A percentile compares a stretch with the other conserved stretches of the same genome.
phyloP scores from a whole-genome alignment of 495 filamentous ascomycete species.

The Rhypophila decipiens region DNA sequence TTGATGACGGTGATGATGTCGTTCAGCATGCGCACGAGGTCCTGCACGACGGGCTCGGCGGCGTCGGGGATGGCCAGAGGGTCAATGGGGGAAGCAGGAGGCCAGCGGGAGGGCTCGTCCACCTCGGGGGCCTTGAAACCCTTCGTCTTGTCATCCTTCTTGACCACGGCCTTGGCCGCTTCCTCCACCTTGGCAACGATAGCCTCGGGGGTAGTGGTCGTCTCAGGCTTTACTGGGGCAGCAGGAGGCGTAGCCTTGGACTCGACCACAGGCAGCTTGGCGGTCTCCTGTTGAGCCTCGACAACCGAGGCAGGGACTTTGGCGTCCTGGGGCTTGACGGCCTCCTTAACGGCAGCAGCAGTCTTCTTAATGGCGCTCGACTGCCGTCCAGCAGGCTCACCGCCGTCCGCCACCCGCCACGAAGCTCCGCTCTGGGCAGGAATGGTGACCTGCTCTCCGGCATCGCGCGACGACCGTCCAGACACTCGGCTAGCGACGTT shows the following conservation, averaged over 20 bases:
- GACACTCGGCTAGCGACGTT: slow-evolving; percentile 49
- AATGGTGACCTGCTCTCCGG: slow-evolving; percentile 71
- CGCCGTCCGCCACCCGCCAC: slow-evolving; percentile 62
- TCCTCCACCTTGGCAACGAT: slow-evolving; percentile 8
- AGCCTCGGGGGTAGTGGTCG: slow-evolving; percentile 5
- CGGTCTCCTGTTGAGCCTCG: slow-evolving; percentile 28
- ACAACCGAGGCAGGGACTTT: slow-evolving; percentile 29
- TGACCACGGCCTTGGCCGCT: slow-evolving; percentile 2
- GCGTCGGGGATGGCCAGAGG: slow-evolving; percentile 64
- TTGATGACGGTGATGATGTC: slow-evolving; percentile 91
- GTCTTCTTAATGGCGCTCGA: slow-evolving; percentile 36
- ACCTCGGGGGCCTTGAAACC: slow-evolving; percentile 48
- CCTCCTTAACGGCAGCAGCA: slow-evolving; percentile 24
- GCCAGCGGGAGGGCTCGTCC: slow-evolving; percentile 52
- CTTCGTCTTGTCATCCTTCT: slow-evolving; percentile 8
- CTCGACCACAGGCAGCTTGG: slow-evolving; percentile 16
- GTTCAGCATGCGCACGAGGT: slow-evolving; percentile 92
- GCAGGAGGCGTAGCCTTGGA: not conserved
- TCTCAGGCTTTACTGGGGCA: slow-evolving; percentile 9
- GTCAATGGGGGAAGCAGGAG: slow-evolving; percentile 62
- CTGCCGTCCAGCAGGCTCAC: slow-evolving; percentile 32
- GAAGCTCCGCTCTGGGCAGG: slow-evolving; percentile 79
- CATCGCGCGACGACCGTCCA: slow-evolving; percentile 44
- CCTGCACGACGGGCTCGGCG: slow-evolving; percentile 80
- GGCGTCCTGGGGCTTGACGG: slow-evolving; percentile 26